phyloP scores from a whole-genome alignment of 2,329 filamentous ascomycete genomes.

The Nemania diffusa region DNA sequence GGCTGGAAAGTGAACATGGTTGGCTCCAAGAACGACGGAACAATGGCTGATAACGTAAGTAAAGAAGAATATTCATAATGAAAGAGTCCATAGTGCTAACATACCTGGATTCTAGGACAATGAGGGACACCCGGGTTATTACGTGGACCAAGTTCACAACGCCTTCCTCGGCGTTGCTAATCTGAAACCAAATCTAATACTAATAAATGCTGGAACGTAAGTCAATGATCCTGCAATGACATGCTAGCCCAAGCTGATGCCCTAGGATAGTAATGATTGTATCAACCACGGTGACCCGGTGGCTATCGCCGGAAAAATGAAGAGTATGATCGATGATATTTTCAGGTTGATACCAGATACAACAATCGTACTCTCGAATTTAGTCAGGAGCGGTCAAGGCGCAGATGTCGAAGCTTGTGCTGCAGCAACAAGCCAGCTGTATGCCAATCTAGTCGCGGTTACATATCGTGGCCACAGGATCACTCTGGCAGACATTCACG shows the following conservation, averaged over 20 bases:
- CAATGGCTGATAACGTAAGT: constrained; percentile 8
- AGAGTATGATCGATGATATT: too few relatives aligned
- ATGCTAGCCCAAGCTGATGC: too few relatives aligned
- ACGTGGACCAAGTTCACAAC: background rate
- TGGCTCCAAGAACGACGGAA: constrained; percentile 5
- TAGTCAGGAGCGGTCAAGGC: too few relatives aligned
- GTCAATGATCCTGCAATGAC: too few relatives aligned
- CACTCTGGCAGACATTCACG: too few relatives aligned
- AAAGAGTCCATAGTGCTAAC: background rate
- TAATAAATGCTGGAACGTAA: constrained; percentile 15
- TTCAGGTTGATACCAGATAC: too few relatives aligned
- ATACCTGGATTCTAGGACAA: background rate
- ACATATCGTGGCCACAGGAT: too few relatives aligned
- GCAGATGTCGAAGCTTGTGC: too few relatives aligned
- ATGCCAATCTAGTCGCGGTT: too few relatives aligned
- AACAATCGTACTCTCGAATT: too few relatives aligned
- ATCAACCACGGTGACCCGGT: background rate
- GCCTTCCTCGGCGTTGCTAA: background rate
- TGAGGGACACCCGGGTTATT: background rate
- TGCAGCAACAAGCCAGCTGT: too few relatives aligned
- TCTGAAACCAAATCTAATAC: constrained; percentile 13
- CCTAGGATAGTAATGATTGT: constrained; percentile 2
- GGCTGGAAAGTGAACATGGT: constrained; percentile 27
- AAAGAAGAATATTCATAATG: background rate
- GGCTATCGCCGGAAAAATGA: too few relatives aligned